Evolutionary conservation across 1,284 basidiomycete species (phyloP), one percentile per base, ranked within the genome.

Genomic region (Coriolopsis trogii): DNA sequence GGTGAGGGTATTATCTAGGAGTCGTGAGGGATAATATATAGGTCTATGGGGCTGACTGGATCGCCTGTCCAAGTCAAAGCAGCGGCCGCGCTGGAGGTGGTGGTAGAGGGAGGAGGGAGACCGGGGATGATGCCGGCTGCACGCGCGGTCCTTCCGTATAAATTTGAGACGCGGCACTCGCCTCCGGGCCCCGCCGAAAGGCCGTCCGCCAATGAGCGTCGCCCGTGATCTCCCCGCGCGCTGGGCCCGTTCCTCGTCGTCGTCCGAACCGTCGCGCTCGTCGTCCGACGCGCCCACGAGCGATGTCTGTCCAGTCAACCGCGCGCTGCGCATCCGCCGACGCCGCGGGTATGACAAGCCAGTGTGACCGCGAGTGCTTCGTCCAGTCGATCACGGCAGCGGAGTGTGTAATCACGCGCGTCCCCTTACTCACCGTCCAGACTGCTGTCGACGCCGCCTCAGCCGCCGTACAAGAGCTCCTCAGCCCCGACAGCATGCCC

Each of bases 1-100:
- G n/a, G n/a, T n/a, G n/a, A n/a, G 49, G 51, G 51, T 56, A 68
- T 69, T 70, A 68, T 64, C 60, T 63, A 63, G 54, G 24, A 40
- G 59, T 56, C 51, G 58, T 61, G 20, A 56, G 29, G 45, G 59
- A 45, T 58, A 60, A 43, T 41, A 43, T 61, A 61, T 38, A 49
- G 16, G 28, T 25, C 48, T 60, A 56, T 63, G 56, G 24, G 34
- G 59, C 61, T 63, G 62, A 66, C 58, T 67, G 67, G 68, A 67
- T 63, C 58, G 59, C 68, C 67, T 62, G 63, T 66, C 66, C 63
- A 52, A 63, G 63, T 54, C 62, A 55, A 63, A 47, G 53, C 39
- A 59, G 61, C 43, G 55, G 49, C 40, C 20, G 53, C 41, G 56
- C 44, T 39, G 55, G 48, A 46, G 50, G 47, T 53, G 53, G 47